phyloP scores from a whole-genome alignment of 179 eudicot species.

The Beta lomatogona region DNA sequence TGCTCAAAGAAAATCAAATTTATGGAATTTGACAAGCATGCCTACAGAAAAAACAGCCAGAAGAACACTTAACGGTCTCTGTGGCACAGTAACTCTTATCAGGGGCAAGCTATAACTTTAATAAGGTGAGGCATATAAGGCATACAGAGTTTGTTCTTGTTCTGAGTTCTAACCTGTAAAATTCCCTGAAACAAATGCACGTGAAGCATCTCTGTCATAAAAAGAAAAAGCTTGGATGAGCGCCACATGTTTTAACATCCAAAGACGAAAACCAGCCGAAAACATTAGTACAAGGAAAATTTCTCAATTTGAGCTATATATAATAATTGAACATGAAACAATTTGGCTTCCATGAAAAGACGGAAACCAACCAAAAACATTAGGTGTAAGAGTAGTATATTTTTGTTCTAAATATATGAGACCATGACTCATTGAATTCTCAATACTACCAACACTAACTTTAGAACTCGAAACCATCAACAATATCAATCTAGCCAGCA shows the following conservation, averaged over 20 bases:
- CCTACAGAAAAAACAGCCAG: not conserved
- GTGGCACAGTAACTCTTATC: not conserved
- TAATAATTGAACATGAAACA: not conserved
- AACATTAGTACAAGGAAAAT: not conserved
- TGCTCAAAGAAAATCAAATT: not conserved
- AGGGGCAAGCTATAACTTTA: not conserved
- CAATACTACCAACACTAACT: not conserved
- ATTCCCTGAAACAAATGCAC: slow-evolving; percentile 94
- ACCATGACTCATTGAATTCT: not conserved
- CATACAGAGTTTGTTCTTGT: not conserved
- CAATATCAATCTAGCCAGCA: not conserved
- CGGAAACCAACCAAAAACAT: too few relatives aligned
- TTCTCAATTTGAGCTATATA: not conserved
- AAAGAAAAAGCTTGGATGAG: slow-evolving; percentile 26
- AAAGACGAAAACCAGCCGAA: not conserved
- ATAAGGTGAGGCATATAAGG: not conserved
- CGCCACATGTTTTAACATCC: not conserved
- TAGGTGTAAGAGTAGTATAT: too few relatives aligned
- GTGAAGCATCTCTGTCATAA: slow-evolving; percentile 78
- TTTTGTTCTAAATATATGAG: not conserved
- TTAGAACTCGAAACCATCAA: not conserved
- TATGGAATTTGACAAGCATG: not conserved
- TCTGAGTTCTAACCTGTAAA: slow-evolving; percentile 61
- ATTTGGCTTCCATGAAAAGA: not conserved
- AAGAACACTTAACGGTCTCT: not conserved